A percentile compares a stretch with the other conserved stretches of the same genome.
Conservation (phyloP, 2,329 filamentous ascomycete species). For the Cladobotryum protrusum region DNA sequence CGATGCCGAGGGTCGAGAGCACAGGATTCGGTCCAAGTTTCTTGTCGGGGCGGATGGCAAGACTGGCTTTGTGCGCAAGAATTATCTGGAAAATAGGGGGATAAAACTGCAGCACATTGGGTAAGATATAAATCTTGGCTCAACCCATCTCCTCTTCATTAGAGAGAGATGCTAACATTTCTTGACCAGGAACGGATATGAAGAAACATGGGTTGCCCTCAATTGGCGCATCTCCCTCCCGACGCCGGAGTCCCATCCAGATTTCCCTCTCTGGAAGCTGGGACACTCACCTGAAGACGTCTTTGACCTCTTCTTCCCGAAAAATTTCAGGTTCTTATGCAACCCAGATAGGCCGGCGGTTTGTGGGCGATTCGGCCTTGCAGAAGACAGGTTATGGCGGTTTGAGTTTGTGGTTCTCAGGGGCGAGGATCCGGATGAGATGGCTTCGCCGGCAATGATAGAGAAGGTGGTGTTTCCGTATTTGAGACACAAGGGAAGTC, state of each 20-base stretch:
- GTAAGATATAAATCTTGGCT: too few relatives aligned
- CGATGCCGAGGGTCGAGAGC: background rate
- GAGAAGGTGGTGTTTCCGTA: slow-evolving; percentile 14
- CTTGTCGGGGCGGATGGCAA: slow-evolving; percentile 43
- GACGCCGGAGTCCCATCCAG: slow-evolving; percentile 39
- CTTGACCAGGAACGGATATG: slow-evolving; percentile 19
- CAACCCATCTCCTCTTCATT: too few relatives aligned
- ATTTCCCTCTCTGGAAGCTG: slow-evolving; percentile 41
- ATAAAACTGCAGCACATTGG: slow-evolving; percentile 17
- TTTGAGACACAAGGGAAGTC: slow-evolving; percentile 19
- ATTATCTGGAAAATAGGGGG: slow-evolving; percentile 35
- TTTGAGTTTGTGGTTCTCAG: slow-evolving; percentile 27
- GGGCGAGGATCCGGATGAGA: slow-evolving; percentile 6
- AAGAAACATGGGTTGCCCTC: slow-evolving; percentile 41
- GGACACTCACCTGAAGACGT: slow-evolving; percentile 40
- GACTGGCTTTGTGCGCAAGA: slow-evolving; percentile 38
- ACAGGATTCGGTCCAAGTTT: slow-evolving; percentile 10
- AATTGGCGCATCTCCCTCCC: slow-evolving; percentile 40
- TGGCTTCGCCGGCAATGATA: slow-evolving; percentile 21
- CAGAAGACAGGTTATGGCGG: slow-evolving; percentile 35
- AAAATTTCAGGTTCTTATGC: slow-evolving; percentile 38
- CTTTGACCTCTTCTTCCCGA: slow-evolving; percentile 42
- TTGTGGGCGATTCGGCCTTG: slow-evolving; percentile 38
- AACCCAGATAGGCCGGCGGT: slow-evolving; percentile 37
- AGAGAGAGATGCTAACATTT: too few relatives aligned